These are phyloP conservation scores for Croton laevigatus DNA, from an alignment of 441 rosid species.

Conservation along the genomic window DNA sequence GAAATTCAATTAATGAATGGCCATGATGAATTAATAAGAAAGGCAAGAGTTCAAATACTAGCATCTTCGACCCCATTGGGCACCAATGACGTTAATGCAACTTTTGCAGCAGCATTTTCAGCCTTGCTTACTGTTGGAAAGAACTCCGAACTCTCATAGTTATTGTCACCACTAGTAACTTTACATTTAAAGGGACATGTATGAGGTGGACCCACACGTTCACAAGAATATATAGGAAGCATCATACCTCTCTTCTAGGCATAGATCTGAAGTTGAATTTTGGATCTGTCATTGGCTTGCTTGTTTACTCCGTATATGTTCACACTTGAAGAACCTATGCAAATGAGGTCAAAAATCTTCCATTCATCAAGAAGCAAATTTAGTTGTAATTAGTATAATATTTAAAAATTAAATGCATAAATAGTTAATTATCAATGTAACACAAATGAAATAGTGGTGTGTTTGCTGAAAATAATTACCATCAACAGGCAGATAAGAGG, in stretches of 20 bases:
- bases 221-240: conserved; percentile 51
- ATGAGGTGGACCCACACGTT: conserved; percentile 68
- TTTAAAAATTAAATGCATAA: background rate
- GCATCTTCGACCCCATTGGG: conserved; percentile 45
- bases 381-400: too few species aligned
- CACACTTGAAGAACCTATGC: too few species aligned
- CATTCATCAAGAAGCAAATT: too few species aligned
- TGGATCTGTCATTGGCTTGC: too few species aligned
- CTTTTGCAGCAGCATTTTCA: conserved; percentile 72
- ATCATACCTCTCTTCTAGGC: conserved; percentile 49
- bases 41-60: conserved; percentile 24
- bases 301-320: too few species aligned
- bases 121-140: conserved; percentile 61
- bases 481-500: background rate
- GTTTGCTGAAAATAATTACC: too few species aligned
- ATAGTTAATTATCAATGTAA: background rate
- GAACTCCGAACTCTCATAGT: conserved; percentile 41
- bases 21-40: conserved; percentile 7
- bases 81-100: conserved; percentile 49
- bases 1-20: conserved; percentile 3
- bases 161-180: conserved; percentile 52
- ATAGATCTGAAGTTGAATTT: conserved; percentile 49
- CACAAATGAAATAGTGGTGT: too few species aligned
- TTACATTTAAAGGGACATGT: conserved; percentile 52
- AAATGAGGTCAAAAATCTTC: too few species aligned